Evolutionary conservation across 768 basidiomycete species (phyloP).

Genomic region (Mycena vitilis): DNA sequence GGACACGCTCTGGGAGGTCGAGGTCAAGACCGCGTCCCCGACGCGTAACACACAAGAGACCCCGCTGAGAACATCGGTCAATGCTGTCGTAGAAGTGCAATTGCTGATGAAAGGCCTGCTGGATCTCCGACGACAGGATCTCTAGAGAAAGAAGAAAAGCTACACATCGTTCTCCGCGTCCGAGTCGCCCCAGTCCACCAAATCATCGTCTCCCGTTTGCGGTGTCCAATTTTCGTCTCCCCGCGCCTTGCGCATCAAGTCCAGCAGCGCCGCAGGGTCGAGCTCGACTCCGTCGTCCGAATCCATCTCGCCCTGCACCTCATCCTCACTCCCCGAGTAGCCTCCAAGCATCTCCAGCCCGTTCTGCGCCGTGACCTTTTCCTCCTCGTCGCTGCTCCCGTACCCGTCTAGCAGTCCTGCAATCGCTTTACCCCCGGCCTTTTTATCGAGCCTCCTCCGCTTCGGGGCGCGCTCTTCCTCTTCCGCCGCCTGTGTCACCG

Average conservation of each 20-base stretch:
- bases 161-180: slow-evolving; percentile 37
- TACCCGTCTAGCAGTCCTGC: slow-evolving; percentile 70
- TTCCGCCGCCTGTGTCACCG: slow-evolving; percentile 47
- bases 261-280: slow-evolving; percentile 50
- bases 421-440: slow-evolving; percentile 67
- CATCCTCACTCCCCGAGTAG: slow-evolving; percentile 55
- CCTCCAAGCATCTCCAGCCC: slow-evolving; percentile 55
- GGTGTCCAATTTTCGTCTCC: slow-evolving; percentile 41
- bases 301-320: slow-evolving; percentile 23
- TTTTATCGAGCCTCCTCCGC: slow-evolving; percentile 64
- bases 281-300: slow-evolving; percentile 46
- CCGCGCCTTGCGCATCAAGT: slow-evolving; percentile 48
- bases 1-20: slow-evolving; percentile 89
- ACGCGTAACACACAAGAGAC: slow-evolving; percentile 82
- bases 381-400: slow-evolving; percentile 62
- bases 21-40: slow-evolving; percentile 86
- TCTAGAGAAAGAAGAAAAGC: slow-evolving; percentile 57
- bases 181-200: slow-evolving; percentile 65
- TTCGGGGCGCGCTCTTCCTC: slow-evolving; percentile 54
- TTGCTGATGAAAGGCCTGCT: slow-evolving; percentile 77
- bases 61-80: slow-evolving; percentile 75
- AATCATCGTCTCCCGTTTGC: slow-evolving; percentile 45
- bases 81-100: slow-evolving; percentile 85
- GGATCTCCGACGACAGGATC: slow-evolving; percentile 57
- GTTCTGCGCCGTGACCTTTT: slow-evolving; percentile 41